phyloP scores from a whole-genome alignment of 2,329 filamentous ascomycete species.

The Atkinsonella hypoxylon region DNA sequence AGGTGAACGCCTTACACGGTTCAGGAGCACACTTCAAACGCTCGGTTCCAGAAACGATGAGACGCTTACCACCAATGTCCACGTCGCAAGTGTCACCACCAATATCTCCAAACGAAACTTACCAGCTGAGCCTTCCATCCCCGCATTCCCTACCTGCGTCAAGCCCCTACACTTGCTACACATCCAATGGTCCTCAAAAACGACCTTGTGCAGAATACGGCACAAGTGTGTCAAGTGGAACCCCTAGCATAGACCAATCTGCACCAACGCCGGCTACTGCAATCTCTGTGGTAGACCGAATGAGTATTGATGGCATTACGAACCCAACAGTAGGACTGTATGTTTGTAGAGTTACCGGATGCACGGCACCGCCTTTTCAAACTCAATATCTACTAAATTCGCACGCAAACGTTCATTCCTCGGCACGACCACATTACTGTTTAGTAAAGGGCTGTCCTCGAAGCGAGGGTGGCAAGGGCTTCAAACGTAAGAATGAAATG shows the following conservation, averaged over 20 bases:
- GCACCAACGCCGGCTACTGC: constrained; percentile 29
- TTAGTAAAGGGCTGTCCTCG: constrained; percentile 50
- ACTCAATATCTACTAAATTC: constrained; percentile 70
- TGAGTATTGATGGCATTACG: constrained; percentile 47
- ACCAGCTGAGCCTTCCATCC: constrained; percentile 33
- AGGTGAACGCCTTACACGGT: constrained; percentile 14
- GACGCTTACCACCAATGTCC: constrained; percentile 20
- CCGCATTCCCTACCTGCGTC: constrained; percentile 29
- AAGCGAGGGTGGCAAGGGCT: constrained; percentile 52
- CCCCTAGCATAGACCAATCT: constrained; percentile 33
- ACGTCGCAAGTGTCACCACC: constrained; percentile 29
- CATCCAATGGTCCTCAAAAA: constrained; percentile 20
- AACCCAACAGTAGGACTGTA: constrained; percentile 40
- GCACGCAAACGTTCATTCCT: constrained; percentile 62
- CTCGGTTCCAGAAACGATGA: constrained; percentile 23
- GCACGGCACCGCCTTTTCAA: constrained; percentile 62
- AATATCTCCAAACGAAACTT: constrained; percentile 36
- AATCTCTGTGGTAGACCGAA: constrained; percentile 33
- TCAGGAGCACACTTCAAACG: constrained; percentile 17
- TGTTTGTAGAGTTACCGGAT: constrained; percentile 49
- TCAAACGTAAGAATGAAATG: constrained; percentile 65
- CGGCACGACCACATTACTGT: constrained; percentile 53
- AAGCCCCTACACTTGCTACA: constrained; percentile 27
- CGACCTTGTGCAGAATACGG: constrained; percentile 30
- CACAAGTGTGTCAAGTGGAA: constrained; percentile 32